These are phyloP conservation scores for Cyberlindnera maclurae DNA, from an alignment of 805 yeast genomes.

Conservation along the genomic window DNA sequence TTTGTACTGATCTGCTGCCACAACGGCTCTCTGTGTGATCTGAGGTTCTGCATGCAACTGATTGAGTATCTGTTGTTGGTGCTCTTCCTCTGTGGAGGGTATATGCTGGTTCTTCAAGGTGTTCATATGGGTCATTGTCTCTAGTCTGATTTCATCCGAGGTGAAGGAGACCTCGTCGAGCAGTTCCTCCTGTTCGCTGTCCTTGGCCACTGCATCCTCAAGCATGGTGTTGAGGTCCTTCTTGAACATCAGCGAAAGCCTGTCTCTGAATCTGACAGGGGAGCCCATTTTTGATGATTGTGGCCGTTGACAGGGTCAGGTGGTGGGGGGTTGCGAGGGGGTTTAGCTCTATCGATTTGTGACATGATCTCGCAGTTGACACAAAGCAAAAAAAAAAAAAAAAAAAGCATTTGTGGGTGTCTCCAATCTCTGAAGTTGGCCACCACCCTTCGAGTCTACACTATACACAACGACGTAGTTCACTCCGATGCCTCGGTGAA, in stretches of 20 bases:
- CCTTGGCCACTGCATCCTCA: not conserved
- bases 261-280: not conserved
- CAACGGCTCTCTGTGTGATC: not conserved
- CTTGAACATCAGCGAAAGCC: constrained; percentile 1
- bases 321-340: no score
- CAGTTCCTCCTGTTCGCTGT: not conserved
- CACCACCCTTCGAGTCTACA: no score
- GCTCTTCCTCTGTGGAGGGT: not conserved
- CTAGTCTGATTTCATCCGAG: constrained; percentile 1
- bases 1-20: not conserved
- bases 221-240: not conserved
- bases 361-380: no score
- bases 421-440: no score
- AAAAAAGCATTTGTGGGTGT: no score
- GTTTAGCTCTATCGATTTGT: no score
- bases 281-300: not conserved
- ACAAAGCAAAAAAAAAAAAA: no score
- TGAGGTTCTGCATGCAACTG: not conserved
- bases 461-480: no score
- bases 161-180: not conserved
- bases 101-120: constrained; percentile 3
- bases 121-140: not conserved
- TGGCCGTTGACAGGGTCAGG: no score
- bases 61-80: not conserved
- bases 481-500: no score